Percentiles rank a stretch among this genome's conserved stretches.
Evolutionary conservation across 2,329 filamentous ascomycete species (phyloP).

Genomic region (Exophiala dermatitidis): DNA sequence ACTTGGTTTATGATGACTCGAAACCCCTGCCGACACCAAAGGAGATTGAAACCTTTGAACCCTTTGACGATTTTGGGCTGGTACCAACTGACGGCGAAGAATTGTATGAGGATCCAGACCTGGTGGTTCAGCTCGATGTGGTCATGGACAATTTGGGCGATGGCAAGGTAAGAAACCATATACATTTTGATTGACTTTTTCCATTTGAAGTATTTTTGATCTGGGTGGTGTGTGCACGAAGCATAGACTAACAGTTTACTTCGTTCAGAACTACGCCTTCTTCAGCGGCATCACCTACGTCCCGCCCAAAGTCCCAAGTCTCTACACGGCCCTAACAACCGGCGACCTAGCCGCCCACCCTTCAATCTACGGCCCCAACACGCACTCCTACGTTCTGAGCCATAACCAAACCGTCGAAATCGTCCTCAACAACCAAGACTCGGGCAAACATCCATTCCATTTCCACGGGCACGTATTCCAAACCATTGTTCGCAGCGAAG

Average conservation of each 20-base stretch:
- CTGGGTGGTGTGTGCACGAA: background rate
- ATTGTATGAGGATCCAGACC: constrained; percentile 55
- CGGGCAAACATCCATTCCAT: constrained; percentile 56
- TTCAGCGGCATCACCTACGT: constrained; percentile 74
- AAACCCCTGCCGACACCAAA: constrained; percentile 46
- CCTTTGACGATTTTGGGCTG: constrained; percentile 66
- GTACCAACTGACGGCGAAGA: constrained; percentile 59
- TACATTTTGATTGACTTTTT: background rate
- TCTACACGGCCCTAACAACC: constrained; percentile 66
- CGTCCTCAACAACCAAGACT: constrained; percentile 36
- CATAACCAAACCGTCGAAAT: constrained; percentile 46
- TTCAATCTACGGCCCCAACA: constrained; percentile 58
- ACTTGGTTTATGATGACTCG: constrained; percentile 48
- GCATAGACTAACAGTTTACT: too few relatives aligned
- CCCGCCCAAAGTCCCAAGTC: constrained; percentile 65
- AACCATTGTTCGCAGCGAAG: constrained; percentile 36
- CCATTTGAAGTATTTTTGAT: background rate
- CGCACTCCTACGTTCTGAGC: constrained; percentile 60
- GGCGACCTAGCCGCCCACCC: constrained; percentile 51
- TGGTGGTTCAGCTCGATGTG: constrained; percentile 56
- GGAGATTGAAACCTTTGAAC: constrained; percentile 54
- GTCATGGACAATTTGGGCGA: constrained; percentile 61
- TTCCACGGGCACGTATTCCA: constrained; percentile 73
- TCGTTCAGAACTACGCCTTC: constrained; percentile 42
- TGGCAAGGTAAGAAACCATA: constrained; percentile 54